phyloP scores from a whole-genome alignment of 257 asterid genomes.

The Solanum piurae region DNA sequence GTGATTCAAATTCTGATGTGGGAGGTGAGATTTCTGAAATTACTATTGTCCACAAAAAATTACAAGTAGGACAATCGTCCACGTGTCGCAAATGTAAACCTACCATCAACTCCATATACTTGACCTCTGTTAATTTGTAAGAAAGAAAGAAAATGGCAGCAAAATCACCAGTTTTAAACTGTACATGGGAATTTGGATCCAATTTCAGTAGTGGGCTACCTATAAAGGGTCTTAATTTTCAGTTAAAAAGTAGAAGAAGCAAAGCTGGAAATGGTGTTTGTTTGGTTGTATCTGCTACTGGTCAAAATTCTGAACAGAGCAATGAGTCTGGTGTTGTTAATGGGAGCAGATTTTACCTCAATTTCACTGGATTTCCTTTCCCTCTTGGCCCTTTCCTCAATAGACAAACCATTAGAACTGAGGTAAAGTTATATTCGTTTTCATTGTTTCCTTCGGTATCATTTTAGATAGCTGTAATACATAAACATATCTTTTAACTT shows the following conservation, averaged over 20 bases:
- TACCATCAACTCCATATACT: not conserved
- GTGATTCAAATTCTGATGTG: not conserved
- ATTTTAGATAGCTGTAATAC: not conserved
- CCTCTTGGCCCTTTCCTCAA: slow-evolving; percentile 98
- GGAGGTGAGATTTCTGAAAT: not conserved
- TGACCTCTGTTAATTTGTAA: not conserved
- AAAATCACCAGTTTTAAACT: slow-evolving; percentile 20
- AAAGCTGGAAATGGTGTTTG: slow-evolving; percentile 15
- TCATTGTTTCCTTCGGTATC: not conserved
- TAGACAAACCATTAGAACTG: slow-evolving; percentile 67
- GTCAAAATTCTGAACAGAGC: slow-evolving; percentile 11
- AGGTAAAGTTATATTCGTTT: slow-evolving; percentile 26
- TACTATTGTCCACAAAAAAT: slow-evolving; percentile 18
- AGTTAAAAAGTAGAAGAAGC: slow-evolving; percentile 35
- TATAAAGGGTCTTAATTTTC: slow-evolving; percentile 28
- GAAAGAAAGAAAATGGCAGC: slow-evolving; percentile 22
- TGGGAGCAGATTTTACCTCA: slow-evolving; percentile 71
- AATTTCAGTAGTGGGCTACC: slow-evolving; percentile 30
- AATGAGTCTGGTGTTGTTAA: slow-evolving; percentile 16
- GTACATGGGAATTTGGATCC: slow-evolving; percentile 28
- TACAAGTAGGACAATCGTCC: slow-evolving; percentile 20
- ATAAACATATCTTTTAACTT: not conserved
- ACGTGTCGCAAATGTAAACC: slow-evolving; percentile 31
- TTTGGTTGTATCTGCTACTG: slow-evolving; percentile 31
- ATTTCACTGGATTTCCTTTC: slow-evolving; percentile 87